A percentile compares a stretch with the other conserved stretches of the same genome.
phyloP scores from a whole-genome alignment of 306 rosid genomes.

The Adenanthera pavonina region DNA sequence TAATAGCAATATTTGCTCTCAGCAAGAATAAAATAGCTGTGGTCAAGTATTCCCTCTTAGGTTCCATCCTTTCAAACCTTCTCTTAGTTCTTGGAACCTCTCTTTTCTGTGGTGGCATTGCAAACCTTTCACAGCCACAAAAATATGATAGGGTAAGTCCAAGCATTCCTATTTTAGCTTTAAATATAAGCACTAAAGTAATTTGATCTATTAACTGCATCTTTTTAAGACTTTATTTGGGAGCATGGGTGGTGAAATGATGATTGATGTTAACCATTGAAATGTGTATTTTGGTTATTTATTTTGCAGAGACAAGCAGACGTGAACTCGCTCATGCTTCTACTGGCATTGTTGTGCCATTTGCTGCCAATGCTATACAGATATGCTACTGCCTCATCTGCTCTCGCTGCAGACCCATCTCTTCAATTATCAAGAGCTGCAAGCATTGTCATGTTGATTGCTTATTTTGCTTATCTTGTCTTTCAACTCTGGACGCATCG shows the following conservation, averaged over 20 bases:
- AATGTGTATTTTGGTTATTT: constrained; percentile 5
- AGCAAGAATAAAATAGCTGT: constrained; percentile 59
- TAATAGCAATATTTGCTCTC: constrained; percentile 83
- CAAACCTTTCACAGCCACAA: constrained; percentile 56
- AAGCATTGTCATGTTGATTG: constrained; percentile 76
- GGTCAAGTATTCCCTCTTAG: constrained; percentile 92
- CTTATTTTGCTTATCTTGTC: constrained; percentile 69
- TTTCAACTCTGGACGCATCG: constrained; percentile 87
- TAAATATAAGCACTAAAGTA: neutral
- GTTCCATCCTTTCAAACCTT: constrained; percentile 89
- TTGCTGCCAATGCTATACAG: constrained; percentile 63
- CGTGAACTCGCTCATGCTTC: constrained; percentile 62
- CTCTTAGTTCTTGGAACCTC: constrained; percentile 92
- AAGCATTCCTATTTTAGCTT: neutral
- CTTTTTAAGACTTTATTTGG: neutral
- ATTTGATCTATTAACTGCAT: neutral
- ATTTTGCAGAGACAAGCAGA: constrained; percentile 69
- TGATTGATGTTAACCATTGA: neutral
- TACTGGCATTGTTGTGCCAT: constrained; percentile 67
- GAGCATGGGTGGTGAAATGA: neutral
- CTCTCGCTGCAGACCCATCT: constrained; percentile 40
- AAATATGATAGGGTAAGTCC: constrained; percentile 73
- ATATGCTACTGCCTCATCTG: constrained; percentile 42
- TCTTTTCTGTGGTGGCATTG: constrained; percentile 79
- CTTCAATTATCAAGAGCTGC: constrained; percentile 72